Conservation (phyloP, 140 eudicot genomes). For the Ambrosia hybrid region DNA sequence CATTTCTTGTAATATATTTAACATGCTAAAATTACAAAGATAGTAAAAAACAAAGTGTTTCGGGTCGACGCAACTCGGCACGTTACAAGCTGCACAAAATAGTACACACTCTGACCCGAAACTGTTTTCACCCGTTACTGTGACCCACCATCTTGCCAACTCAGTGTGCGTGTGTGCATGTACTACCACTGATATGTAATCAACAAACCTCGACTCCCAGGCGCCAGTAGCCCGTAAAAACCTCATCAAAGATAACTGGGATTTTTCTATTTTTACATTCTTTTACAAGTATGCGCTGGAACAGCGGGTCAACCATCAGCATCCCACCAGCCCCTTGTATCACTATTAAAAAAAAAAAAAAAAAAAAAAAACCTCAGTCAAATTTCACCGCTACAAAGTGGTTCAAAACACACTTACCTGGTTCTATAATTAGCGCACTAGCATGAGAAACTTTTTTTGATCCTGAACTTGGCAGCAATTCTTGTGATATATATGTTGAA, state of each 20-base stretch:
- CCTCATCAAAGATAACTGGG: constrained; percentile 97
- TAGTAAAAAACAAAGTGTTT: not conserved
- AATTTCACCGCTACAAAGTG: constrained; percentile 6
- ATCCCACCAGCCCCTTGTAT: constrained; percentile 97
- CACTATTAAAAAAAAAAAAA: constrained; percentile 36
- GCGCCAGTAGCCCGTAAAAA: constrained; percentile 97
- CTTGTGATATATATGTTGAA: constrained; percentile 55
- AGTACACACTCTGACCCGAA: not conserved
- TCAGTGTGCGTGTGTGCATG: not conserved
- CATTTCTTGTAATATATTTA: constrained; percentile 8
- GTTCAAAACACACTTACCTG: constrained; percentile 53
- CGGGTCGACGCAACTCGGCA: not conserved
- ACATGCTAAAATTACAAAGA: not conserved
- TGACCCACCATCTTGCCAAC: constrained; percentile 11
- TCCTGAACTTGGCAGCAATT: constrained; percentile 40
- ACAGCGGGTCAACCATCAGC: constrained; percentile 94
- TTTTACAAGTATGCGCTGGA: constrained; percentile 76
- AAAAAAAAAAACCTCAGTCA: not conserved
- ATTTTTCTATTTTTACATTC: constrained; percentile 69
- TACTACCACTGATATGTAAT: not conserved
- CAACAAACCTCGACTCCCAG: constrained; percentile 87
- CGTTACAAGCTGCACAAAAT: not conserved
- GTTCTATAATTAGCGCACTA: constrained; percentile 88
- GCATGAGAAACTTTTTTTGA: constrained; percentile 37
- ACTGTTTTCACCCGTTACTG: constrained; percentile 9